A percentile compares a stretch with the other conserved stretches of the same genome.
phyloP scores from a whole-genome alignment of 2,329 filamentous ascomycete species.

The Laburnicola sp. region DNA sequence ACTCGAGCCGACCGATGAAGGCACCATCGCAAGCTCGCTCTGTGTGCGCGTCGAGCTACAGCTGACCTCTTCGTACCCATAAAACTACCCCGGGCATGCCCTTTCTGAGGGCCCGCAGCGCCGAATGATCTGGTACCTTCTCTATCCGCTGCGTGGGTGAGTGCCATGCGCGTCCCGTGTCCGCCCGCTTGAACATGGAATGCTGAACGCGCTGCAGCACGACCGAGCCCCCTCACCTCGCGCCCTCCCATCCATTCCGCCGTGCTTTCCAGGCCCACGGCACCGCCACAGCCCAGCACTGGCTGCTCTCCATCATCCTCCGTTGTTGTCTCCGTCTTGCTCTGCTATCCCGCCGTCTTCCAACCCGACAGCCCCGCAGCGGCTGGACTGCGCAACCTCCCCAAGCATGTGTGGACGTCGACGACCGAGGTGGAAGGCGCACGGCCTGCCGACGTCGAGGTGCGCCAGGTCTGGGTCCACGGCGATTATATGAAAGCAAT shows the following conservation, averaged over 20 bases:
- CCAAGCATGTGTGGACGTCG: conserved; percentile 80
- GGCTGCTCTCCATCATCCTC: conserved; percentile 71
- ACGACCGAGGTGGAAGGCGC: conserved; percentile 64
- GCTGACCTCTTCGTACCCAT: conserved; percentile 12
- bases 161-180: conserved; percentile 37
- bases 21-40: conserved; percentile 25
- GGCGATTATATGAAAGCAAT: conserved; percentile 79
- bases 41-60: conserved; percentile 26
- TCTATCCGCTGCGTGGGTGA: conserved; percentile 77
- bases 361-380: conserved; percentile 73
- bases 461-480: conserved; percentile 81
- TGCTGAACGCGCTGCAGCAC: conserved; percentile 58
- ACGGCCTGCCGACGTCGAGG: conserved; percentile 66
- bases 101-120: conserved; percentile 23
- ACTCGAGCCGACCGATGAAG: conserved; percentile 29
- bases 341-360: conserved; percentile 76
- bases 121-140: conserved; percentile 73
- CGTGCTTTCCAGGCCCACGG: conserved; percentile 69
- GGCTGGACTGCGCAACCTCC: conserved; percentile 70
- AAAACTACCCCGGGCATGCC: conserved; percentile 28
- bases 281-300: conserved; percentile 70
- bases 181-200: conserved; percentile 4
- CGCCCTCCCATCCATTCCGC: conserved; percentile 67
- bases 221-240: conserved; percentile 70
- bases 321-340: conserved; percentile 68